phyloP scores from a whole-genome alignment of 331 rosid genomes.

The Rosa hybrid region DNA sequence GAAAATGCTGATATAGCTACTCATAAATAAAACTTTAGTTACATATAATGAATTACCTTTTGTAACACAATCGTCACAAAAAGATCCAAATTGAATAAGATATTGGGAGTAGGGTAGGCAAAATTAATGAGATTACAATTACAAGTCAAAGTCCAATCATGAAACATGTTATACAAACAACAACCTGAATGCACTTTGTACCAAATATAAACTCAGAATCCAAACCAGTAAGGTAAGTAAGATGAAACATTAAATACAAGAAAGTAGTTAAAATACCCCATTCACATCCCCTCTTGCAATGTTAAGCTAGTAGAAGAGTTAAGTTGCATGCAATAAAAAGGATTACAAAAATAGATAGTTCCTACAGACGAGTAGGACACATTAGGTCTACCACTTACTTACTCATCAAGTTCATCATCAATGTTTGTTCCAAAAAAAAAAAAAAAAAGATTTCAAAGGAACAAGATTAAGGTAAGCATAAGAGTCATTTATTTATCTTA shows the following conservation, averaged over 20 bases:
- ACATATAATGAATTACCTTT: conserved; percentile 17
- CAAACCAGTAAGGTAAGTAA: conserved; percentile 20
- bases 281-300: conserved; percentile 30
- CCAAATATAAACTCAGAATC: conserved; percentile 23
- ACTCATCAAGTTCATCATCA: conserved; percentile 54
- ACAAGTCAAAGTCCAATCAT: conserved; percentile 19
- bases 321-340: conserved; percentile 48
- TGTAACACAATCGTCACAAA: neutral
- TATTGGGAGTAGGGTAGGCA: neutral
- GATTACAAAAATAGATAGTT: conserved; percentile 61
- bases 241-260: conserved; percentile 26
- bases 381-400: conserved; percentile 54
- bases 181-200: conserved; percentile 23
- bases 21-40: neutral
- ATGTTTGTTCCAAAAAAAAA: conserved; percentile 34
- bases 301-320: conserved; percentile 53
- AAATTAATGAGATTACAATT: conserved; percentile 23
- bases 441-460: conserved; percentile 29
- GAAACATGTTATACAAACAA: conserved; percentile 22
- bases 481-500: conserved; percentile 38
- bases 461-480: conserved; percentile 43
- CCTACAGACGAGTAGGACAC: conserved; percentile 61
- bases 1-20: no score
- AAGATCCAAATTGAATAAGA: conserved; percentile 21
- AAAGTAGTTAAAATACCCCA: conserved; percentile 27